Evolutionary conservation across 2,329 filamentous ascomycete genomes (phyloP).

Genomic region (Coniochaeta hoffmannii): DNA sequence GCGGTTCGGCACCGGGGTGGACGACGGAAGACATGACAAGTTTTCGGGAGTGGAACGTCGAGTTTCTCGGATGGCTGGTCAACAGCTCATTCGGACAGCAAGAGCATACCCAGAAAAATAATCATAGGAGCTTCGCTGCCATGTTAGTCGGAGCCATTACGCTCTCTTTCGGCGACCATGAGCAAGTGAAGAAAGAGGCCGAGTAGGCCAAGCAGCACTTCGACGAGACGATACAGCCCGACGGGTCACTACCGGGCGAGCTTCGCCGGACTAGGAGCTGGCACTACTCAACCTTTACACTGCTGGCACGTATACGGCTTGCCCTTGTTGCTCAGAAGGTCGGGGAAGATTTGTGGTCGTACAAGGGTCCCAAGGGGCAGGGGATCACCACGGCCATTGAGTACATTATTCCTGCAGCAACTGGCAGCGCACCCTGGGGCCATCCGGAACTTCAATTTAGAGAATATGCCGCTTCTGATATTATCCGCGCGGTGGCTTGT

Average conservation of each 20-base stretch:
- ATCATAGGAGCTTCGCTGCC: slow-evolving; percentile 18
- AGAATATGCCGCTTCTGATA: slow-evolving; percentile 17
- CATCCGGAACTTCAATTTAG: slow-evolving; percentile 15
- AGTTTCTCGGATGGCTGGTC: slow-evolving; percentile 16
- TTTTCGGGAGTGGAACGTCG: slow-evolving; percentile 16
- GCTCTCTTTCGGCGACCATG: slow-evolving; percentile 15
- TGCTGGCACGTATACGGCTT: slow-evolving; percentile 12
- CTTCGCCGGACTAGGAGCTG: slow-evolving; percentile 18
- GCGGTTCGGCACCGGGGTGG: slow-evolving; percentile 13
- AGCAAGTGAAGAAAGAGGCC: slow-evolving; percentile 6
- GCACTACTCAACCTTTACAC: slow-evolving; percentile 20
- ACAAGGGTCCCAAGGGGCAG: slow-evolving; percentile 15
- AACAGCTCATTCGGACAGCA: slow-evolving; percentile 14
- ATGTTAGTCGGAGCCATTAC: slow-evolving; percentile 18
- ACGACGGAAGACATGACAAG: slow-evolving; percentile 6
- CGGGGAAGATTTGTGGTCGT: slow-evolving; percentile 14
- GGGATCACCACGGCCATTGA: slow-evolving; percentile 14
- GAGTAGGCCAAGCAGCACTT: slow-evolving; percentile 6
- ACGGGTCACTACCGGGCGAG: slow-evolving; percentile 18
- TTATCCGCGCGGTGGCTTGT: slow-evolving; percentile 15
- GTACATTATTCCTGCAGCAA: slow-evolving; percentile 17
- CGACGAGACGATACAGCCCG: slow-evolving; percentile 12
- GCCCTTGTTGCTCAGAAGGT: slow-evolving; percentile 14
- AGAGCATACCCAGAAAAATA: slow-evolving; percentile 13
- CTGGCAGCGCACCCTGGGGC: slow-evolving; percentile 10